Evolutionary conservation across 2,329 filamentous ascomycete species (phyloP).

Genomic region (Paraphaeosphaeria minitans): DNA sequence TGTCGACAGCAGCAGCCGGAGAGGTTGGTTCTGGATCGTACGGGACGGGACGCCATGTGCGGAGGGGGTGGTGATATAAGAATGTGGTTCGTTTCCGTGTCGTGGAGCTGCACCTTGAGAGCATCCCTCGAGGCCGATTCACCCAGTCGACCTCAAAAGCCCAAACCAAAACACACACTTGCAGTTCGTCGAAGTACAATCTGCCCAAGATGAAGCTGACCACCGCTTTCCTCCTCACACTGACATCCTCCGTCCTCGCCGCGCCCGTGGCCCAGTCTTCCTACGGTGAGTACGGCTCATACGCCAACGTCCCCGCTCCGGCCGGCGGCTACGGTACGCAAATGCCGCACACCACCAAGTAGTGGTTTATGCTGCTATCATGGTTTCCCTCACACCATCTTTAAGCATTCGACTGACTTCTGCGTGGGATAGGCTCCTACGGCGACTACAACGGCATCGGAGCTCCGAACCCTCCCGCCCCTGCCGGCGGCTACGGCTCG

Average conservation of each 20-base stretch:
- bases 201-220: conserved; percentile 25
- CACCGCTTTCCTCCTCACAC: conserved; percentile 24
- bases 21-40: not conserved
- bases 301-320: not conserved
- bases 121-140: too few species aligned
- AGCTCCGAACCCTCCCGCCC: not conserved
- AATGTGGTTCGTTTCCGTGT: too few species aligned
- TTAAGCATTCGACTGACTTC: too few species aligned
- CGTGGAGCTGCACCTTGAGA: too few species aligned
- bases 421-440: not conserved
- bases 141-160: too few species aligned
- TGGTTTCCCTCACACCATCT: too few species aligned
- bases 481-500: conserved; percentile 19
- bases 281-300: conserved; percentile 20
- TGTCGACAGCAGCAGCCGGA: not conserved
- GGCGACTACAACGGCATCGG: not conserved
- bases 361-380: too few species aligned
- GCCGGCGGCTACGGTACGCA: not conserved
- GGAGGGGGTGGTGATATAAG: too few species aligned
- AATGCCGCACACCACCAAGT: too few species aligned
- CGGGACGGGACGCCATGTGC: not conserved
- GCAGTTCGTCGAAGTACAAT: not conserved
- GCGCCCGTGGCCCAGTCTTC: conserved; percentile 23
- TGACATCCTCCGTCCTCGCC: conserved; percentile 26
- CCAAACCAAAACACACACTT: too few species aligned